Conservation (phyloP, 108 stramenopile genomes). For the Pseudonitzschia delicatissima region DNA sequence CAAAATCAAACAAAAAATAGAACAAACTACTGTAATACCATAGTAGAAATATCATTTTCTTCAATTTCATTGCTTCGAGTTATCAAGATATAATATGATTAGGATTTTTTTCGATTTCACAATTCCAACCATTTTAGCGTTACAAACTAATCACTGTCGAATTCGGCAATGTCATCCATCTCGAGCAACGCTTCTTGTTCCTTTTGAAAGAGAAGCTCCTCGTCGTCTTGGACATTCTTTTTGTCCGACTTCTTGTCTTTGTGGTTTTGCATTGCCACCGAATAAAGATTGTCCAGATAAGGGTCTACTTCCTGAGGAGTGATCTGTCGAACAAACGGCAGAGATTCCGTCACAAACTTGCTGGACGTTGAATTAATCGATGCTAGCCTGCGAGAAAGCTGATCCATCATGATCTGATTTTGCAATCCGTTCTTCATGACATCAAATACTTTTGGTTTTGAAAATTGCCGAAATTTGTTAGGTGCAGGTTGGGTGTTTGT, state of each 20-base stretch:
- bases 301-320: conserved; percentile 50
- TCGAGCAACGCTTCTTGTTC: conserved; percentile 40
- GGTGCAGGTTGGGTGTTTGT: conserved; percentile 71
- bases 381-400: conserved; percentile 48
- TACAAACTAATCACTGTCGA: conserved; percentile 22
- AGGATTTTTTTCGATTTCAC: not conserved
- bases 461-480: conserved; percentile 65
- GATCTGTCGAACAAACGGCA: conserved; percentile 55
- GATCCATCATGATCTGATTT: conserved; percentile 52
- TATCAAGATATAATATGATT: too few species aligned
- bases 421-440: conserved; percentile 56
- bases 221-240: not conserved
- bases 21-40: too few species aligned
- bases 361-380: conserved; percentile 18
- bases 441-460: conserved; percentile 68
- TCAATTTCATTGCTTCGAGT: too few species aligned
- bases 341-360: conserved; percentile 53
- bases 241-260: not conserved
- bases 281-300: conserved; percentile 52
- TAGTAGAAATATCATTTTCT: too few species aligned
- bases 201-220: conserved; percentile 1
- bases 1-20: too few species aligned
- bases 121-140: not conserved
- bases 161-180: conserved; percentile 57
- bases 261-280: conserved; percentile 35